phyloP scores from a whole-genome alignment of 1,284 basidiomycete genomes.

The Dichomitus squalens region DNA sequence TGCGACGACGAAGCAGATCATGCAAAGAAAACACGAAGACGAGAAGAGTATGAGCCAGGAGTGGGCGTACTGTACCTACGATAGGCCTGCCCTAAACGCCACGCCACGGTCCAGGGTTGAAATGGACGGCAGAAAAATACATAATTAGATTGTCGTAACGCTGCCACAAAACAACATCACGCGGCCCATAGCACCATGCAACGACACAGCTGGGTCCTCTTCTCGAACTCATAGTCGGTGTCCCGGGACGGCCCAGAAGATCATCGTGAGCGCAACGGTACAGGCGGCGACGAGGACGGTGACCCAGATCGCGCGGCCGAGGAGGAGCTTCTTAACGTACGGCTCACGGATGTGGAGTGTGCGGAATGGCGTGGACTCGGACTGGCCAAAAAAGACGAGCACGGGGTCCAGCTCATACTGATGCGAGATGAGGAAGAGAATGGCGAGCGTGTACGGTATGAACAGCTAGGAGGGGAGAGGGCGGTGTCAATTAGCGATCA shows the following conservation, averaged over 20 bases:
- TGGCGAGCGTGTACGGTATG: conserved; percentile 90
- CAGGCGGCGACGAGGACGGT: conserved; percentile 69
- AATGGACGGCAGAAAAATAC: not conserved
- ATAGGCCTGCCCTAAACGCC: conserved; percentile 5
- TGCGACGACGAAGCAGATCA: conserved; percentile 23
- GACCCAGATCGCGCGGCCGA: conserved; percentile 89
- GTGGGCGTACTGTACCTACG: not conserved
- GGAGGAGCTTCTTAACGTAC: conserved; percentile 88
- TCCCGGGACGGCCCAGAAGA: conserved; percentile 93
- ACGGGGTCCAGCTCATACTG: conserved; percentile 97
- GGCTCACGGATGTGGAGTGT: conserved; percentile 88
- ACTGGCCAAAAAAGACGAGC: conserved; percentile 82
- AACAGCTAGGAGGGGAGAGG: conserved; percentile 65
- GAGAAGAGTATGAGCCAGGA: not conserved
- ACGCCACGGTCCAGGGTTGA: conserved; percentile 7
- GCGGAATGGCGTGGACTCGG: conserved; percentile 91
- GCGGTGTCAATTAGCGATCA: not conserved
- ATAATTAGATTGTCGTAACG: conserved; percentile 17
- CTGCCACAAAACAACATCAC: not conserved
- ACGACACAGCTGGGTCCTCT: not conserved
- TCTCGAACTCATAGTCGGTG: conserved; percentile 62
- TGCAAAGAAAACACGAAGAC: conserved; percentile 3
- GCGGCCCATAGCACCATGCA: not conserved
- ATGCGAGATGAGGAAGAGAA: conserved; percentile 89
- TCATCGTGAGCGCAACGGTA: conserved; percentile 75